Conservation (phyloP, 1,284 basidiomycete species). For the Microbotryum scabiosae region DNA sequence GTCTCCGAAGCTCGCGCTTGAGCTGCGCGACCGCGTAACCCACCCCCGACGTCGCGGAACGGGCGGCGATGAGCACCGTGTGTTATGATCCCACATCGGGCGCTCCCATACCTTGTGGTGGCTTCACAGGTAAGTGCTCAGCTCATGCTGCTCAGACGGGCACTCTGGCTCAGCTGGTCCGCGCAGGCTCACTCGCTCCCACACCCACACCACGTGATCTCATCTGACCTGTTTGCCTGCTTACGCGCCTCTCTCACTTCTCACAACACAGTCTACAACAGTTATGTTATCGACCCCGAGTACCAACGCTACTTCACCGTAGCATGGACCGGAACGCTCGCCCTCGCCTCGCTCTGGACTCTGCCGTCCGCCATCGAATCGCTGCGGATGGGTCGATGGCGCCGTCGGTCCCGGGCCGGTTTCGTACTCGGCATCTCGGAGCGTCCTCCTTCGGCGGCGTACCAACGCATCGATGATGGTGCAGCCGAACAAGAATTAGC, state of each 20-base stretch:
- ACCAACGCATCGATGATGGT: not conserved
- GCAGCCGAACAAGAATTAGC: not conserved
- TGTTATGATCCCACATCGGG: constrained; percentile 6
- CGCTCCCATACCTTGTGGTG: constrained; percentile 12
- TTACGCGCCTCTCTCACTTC: too few relatives aligned
- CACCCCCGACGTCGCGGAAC: too few relatives aligned
- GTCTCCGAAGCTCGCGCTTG: too few relatives aligned
- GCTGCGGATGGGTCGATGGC: not conserved
- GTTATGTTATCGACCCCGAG: constrained; percentile 22
- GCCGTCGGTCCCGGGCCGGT: not conserved
- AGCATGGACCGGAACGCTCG: constrained; percentile 16
- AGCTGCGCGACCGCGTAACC: too few relatives aligned
- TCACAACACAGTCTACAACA: constrained; percentile 19
- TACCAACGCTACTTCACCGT: constrained; percentile 18
- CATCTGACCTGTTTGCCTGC: not conserved
- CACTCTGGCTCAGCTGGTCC: not conserved
- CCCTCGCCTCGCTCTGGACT: constrained; percentile 9
- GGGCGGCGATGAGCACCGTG: not conserved
- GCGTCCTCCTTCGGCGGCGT: not conserved
- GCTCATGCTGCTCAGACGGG: too few relatives aligned
- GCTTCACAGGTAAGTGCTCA: constrained; percentile 8
- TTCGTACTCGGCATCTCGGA: constrained; percentile 8
- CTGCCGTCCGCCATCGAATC: not conserved
- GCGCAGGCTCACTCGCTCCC: not conserved
- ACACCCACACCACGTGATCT: not conserved